phyloP scores from a whole-genome alignment of 768 basidiomycete species.

The Tulasnella calospora region DNA sequence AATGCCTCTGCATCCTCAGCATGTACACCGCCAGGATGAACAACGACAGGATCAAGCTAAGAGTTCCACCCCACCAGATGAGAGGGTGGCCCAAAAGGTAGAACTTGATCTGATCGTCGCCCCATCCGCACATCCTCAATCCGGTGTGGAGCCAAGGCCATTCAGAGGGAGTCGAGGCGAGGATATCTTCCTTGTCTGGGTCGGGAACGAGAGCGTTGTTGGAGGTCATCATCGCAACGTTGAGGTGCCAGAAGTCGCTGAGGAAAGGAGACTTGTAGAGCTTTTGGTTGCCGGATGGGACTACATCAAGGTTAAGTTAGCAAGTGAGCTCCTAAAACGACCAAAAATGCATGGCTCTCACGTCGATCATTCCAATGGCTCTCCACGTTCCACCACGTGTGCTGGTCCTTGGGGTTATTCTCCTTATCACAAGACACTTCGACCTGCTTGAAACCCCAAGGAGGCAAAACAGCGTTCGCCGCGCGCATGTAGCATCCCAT shows the following conservation, averaged over 20 bases:
- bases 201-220: conserved; percentile 98
- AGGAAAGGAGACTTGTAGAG: conserved; percentile 88
- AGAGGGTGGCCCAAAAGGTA: conserved; percentile 91
- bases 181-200: conserved; percentile 96
- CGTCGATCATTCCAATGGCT: conserved; percentile 93
- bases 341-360: conserved; percentile 44
- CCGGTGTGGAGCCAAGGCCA: conserved; percentile 92
- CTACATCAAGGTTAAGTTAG: conserved; percentile 40
- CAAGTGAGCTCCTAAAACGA: not conserved
- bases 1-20: conserved; percentile 80
- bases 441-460: conserved; percentile 99
- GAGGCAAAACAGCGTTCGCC: conserved; percentile 81
- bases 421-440: conserved; percentile 93
- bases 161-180: conserved; percentile 86
- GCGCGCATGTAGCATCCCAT: conserved; percentile 87
- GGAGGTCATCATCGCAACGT: conserved; percentile 99
- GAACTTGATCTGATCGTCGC: conserved; percentile 78
- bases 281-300: conserved; percentile 76
- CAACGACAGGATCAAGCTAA: conserved; percentile 57
- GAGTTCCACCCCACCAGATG: conserved; percentile 80
- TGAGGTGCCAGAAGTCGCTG: conserved; percentile 97
- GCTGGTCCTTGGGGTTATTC: conserved; percentile 69
- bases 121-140: conserved; percentile 97
- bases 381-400: conserved; percentile 98
- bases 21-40: conserved; percentile 61